Evolutionary conservation across 2,329 filamentous ascomycete genomes (phyloP), one percentile per base, ranked within the genome.

Genomic region (Escovopsis sp.): DNA sequence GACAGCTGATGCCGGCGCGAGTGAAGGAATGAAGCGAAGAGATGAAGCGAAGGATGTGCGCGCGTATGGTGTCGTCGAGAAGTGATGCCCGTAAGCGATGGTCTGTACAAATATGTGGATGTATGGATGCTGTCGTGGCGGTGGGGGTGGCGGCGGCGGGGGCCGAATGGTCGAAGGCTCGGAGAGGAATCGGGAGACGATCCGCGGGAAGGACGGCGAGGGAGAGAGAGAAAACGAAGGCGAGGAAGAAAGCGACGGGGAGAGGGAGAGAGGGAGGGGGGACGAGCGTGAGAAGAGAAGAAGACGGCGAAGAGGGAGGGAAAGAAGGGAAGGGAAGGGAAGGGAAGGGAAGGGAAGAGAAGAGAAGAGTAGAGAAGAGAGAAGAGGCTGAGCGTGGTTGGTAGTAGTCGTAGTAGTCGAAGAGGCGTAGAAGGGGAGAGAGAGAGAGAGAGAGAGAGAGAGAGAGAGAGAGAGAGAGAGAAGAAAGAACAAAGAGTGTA

Each of bases 171-270:
- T 25, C 4, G 21, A 25, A 25, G 21, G 21, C 21, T 11, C 21
- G 11, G 21, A 25, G 7, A 11, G 21, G 11, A 9, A 11, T 25
- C 21, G 21, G 11, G 11, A 9, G 9, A 25, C 21, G 3, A 25
- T n/a, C n/a, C n/a, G n/a, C 23, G 36, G 12, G 9, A 12, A 35
- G 13, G n/a, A 25, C 17, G 23, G 33, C 34, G 34, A 43, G 35
- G 28, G 39, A 28, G 31, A 31, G 31, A 28, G 33, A 27, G 34
- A 29, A 16, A 31, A n/a, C n/a, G n/a, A n/a, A n/a, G n/a, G n/a
- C 23, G 36, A 14, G 9, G 10, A 35, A 14, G n/a, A 25, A 18
- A 27, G 33, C 34, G 34, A 43, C 32, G 28, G 39, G 27, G 31
- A 31, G 31, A 28, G 33, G 26, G 34, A 29, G 19, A 31, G 26